Evolutionary conservation across 192 early-diverging fungal species (phyloP), one percentile per base, ranked within the genome.

Genomic region (Coemansia sp.): DNA sequence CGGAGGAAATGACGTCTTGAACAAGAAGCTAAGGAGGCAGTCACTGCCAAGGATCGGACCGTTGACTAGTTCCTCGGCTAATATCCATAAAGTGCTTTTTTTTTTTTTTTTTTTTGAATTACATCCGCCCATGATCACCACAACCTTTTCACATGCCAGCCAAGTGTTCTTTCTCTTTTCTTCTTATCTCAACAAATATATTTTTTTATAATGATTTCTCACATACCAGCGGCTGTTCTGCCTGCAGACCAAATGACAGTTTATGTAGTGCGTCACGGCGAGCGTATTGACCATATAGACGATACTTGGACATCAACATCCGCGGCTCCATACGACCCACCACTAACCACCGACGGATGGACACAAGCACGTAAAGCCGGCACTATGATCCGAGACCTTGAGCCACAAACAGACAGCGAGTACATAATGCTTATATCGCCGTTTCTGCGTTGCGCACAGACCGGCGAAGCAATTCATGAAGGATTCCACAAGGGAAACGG

Each of bases 251-350:
- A 64, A 25, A 34, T 78, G 50, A 76, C 73, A 0, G 73, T 69
- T 59, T 84, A 78, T 17, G 70, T 77, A 59, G 76, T 84, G 21
- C 72, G 81, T 2, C 81, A 84, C 31, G 81, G 81, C 9, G 81
- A 84, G 37, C 76, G 81, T 21, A 69, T 75, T 9, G 81, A 84
- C 65, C 81, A 84, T 32, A 67, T 84, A 21, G 81, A 84, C 60
- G 73, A 77, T 19, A 42, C 25, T 11, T 84, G 81, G 81, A 51
- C n/a, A 34, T 15, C n/a, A 8, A 70, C 37, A 1, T 63, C 81
- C 1, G 3, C 57, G 11, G 48, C 51, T 11, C 76, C 81, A 3
- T 78, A 84, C 42, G 81, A 84, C 37, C 76, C 81, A 11, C 81
- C 81, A 21, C 68, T 84, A 39, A 78, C 81, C 14, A 12, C 53